Conservation (phyloP, 2,329 filamentous ascomycete species). For the Neonectria magnoliae region DNA sequence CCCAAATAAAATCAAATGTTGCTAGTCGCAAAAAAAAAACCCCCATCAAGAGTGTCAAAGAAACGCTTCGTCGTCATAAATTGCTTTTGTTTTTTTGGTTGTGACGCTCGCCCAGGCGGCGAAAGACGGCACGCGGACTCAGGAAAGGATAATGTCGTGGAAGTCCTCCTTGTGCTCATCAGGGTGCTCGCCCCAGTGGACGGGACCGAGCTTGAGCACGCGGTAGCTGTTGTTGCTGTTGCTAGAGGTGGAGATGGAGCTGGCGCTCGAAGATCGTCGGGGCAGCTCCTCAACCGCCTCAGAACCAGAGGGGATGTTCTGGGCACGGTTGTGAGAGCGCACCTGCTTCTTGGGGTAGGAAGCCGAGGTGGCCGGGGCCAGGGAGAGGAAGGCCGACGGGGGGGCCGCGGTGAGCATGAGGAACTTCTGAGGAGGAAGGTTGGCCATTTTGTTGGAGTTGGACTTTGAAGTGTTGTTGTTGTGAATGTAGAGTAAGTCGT, state of each 20-base stretch:
- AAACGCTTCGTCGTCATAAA: constrained; percentile 28
- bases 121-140: constrained; percentile 26
- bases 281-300: constrained; percentile 34
- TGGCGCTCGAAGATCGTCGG: constrained; percentile 62
- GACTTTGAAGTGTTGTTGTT: constrained; percentile 18
- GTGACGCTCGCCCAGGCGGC: constrained; percentile 4
- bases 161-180: constrained; percentile 68
- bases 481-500: neutral
- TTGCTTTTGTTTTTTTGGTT: constrained; percentile 20
- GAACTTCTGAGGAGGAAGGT: constrained; percentile 42
- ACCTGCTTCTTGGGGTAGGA: constrained; percentile 61
- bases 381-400: constrained; percentile 59
- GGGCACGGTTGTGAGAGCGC: constrained; percentile 39
- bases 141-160: constrained; percentile 58
- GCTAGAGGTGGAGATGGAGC: constrained; percentile 47
- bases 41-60: constrained; percentile 15
- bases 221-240: constrained; percentile 53
- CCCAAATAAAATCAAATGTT: constrained; percentile 7
- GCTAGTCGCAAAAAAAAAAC: constrained; percentile 12
- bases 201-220: constrained; percentile 72
- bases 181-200: constrained; percentile 70
- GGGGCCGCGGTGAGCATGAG: constrained; percentile 39
- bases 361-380: constrained; percentile 67
- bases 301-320: constrained; percentile 36
- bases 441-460: constrained; percentile 34